Base-by-base conservation (phyloP, 2,329 filamentous ascomycete genomes). In the Colletotrichum melonis region DNA sequence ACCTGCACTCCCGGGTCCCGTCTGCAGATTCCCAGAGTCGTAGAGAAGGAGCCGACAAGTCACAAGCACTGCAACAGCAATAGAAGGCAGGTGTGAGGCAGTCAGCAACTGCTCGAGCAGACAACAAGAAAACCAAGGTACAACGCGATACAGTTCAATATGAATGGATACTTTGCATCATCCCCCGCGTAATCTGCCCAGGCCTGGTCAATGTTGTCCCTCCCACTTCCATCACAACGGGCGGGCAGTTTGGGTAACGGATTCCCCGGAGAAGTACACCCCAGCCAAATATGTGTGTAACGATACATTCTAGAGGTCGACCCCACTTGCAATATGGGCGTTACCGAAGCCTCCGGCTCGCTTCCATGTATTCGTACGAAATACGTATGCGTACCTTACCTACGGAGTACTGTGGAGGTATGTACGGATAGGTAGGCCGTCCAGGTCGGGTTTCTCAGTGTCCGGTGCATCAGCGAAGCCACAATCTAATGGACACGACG, bases 291-390 rank as follows among this genome's bases (percentile, higher is more conserved):
- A 30, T 38, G 7, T 57, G 16, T 19, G 22, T 0, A 11, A 9
- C 1, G 24, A 12, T 73, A 73, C 70, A n/a, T 67, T 2, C 2
- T 1, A 3, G 28, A 7, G 54, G 58, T 63, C 22, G 42, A 49
- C 42, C 42, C 52, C 54, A 72, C 38, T 28, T 11, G 30, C 52
- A 69, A 70, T 62, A 62, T 69, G 67, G 71, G 55, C 49, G 67
- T 52, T 73, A 62, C 71, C 71, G 71, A 73, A 73, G 67, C 35
- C 62, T 71, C 71, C 71, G 71, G 67, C 35, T 54, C 30, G 32
- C 19, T 7, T 49, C 19, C 19, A n/a, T 49, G 42, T 49, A n/a
- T 11, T 49, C 19, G 42, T 49, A 49, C 42, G 42, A n/a, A 46
- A 46, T 46, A 46, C 42, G 16, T n/a, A 46, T 8, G 38, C 30